These are phyloP conservation scores for Tetracladium marchalianum DNA, from an alignment of 495 filamentous ascomycete genomes.

Conservation along the genomic window DNA sequence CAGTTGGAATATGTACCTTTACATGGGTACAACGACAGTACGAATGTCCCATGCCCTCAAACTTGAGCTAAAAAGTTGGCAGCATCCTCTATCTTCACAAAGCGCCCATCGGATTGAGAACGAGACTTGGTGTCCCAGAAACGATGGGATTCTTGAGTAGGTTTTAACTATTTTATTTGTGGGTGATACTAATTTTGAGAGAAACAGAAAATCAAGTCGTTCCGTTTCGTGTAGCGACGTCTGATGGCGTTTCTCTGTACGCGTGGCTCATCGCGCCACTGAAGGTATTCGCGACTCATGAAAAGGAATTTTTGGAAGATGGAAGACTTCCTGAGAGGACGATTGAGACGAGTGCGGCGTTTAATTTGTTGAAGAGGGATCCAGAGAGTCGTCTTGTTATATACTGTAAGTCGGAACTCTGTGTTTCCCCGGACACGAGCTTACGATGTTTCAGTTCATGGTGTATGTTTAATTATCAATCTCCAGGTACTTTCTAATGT, in stretches of 20 bases:
- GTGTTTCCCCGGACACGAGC: not conserved
- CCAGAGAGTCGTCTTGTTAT: conserved; percentile 47
- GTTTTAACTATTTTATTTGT: not conserved
- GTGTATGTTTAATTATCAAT: conserved; percentile 16
- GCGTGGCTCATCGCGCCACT: conserved; percentile 54
- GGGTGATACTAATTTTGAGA: not conserved
- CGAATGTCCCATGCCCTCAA: not conserved
- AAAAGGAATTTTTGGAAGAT: conserved; percentile 34
- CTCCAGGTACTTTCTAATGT: not conserved
- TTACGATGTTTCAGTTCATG: conserved; percentile 28
- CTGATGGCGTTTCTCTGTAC: conserved; percentile 49
- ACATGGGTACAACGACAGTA: conserved; percentile 3
- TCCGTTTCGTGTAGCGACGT: conserved; percentile 43
- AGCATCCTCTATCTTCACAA: conserved; percentile 1
- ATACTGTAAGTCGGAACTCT: conserved; percentile 33
- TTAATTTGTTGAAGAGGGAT: conserved; percentile 43
- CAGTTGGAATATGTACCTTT: not conserved
- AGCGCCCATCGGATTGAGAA: not conserved
- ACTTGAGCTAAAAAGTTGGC: not conserved
- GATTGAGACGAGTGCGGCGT: conserved; percentile 34
- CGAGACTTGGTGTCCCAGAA: not conserved
- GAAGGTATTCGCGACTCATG: conserved; percentile 39
- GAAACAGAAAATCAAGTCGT: conserved; percentile 50
- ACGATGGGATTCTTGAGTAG: conserved; percentile 2
- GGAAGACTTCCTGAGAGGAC: conserved; percentile 30